Evolutionary conservation across 2,329 filamentous ascomycete genomes (phyloP), one percentile per base, ranked within the genome.

Genomic region (Tolypocladium tropicale): DNA sequence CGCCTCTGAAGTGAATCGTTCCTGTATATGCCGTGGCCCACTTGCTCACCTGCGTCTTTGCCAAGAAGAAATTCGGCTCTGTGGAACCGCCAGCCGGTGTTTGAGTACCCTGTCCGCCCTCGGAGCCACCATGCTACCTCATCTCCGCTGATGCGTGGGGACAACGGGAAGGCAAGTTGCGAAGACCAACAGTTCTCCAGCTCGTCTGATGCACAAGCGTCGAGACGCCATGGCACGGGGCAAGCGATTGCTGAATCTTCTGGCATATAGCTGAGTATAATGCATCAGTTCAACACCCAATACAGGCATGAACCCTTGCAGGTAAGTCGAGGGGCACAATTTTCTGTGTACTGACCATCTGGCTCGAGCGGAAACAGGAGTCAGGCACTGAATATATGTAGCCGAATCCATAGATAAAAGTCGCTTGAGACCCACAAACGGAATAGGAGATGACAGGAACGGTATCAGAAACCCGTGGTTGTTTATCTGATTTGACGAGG

Each of bases 161-260:
- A 54, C 55, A 52, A 28, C 55, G 55, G 53, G 37, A 57, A 50
- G 48, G 48, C 23, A 32, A 37, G 33, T 30, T 23, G 49, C 30
- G 36, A 37, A 37, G 36, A 14, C 52, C 39, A 23, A 33, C 23
- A 16, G 16, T 51, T 7, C 43, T 52, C 25, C 48, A 49, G 46
- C 53, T 57, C 53, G 48, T 57, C 55, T 57, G 52, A 54, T 57
- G 55, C 52, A 37, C 52, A 34, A 23, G 52, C 36, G 41, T 33
- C 34, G n/a, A 30, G 30, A 56, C 23, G 49, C 51, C 39, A 33
- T n/a, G 23, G 34, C 25, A 37, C 23, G 11, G 9, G 34, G 14
- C 16, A 9, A 25, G 4, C 16, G 28, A 18, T 39, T 23, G 23
- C 30, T 39, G 36, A 16, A 50, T 33, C 36, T 43, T n/a, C n/a